These are phyloP conservation scores for Aspergillus sp. DNA, from an alignment of 2,329 filamentous ascomycete genomes.

Conservation along the genomic window DNA sequence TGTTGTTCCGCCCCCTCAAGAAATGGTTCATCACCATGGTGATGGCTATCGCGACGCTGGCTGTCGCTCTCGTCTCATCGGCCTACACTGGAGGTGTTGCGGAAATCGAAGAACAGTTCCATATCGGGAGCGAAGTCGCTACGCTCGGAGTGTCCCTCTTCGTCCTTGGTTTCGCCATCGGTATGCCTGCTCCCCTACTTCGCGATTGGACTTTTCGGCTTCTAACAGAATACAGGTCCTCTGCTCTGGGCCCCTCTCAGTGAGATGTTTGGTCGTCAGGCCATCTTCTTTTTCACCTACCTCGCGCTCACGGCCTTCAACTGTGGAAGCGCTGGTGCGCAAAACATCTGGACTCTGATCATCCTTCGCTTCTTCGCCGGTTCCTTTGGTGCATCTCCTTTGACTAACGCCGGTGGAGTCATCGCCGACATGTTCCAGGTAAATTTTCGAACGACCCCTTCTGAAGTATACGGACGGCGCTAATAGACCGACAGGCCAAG, in stretches of 20 bases:
- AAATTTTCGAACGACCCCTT: background rate
- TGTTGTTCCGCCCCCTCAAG: slow-evolving; percentile 30
- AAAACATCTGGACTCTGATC: slow-evolving; percentile 60
- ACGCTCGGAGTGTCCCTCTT: slow-evolving; percentile 47
- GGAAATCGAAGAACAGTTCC: slow-evolving; percentile 36
- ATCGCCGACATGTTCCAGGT: slow-evolving; percentile 57
- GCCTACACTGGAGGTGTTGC: slow-evolving; percentile 42
- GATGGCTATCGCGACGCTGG: slow-evolving; percentile 40
- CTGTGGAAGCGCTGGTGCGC: slow-evolving; percentile 56
- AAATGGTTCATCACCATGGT: slow-evolving; percentile 44
- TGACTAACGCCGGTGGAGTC: slow-evolving; percentile 63
- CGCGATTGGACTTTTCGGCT: background rate
- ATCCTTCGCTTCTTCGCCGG: slow-evolving; percentile 68
- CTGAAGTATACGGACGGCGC: background rate
- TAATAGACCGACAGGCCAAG: slow-evolving; percentile 27
- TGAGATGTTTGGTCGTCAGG: slow-evolving; percentile 39
- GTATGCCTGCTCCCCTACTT: slow-evolving; percentile 9
- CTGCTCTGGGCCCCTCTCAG: slow-evolving; percentile 45
- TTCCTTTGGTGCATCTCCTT: slow-evolving; percentile 59
- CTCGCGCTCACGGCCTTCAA: slow-evolving; percentile 59
- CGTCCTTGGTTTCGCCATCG: slow-evolving; percentile 47
- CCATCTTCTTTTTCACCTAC: slow-evolving; percentile 35
- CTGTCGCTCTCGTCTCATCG: slow-evolving; percentile 44
- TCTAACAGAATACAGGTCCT: slow-evolving; percentile 27
- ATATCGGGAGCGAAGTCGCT: slow-evolving; percentile 35